phyloP scores from a whole-genome alignment of 495 filamentous ascomycete genomes.

The Penicillium bialowiezense region DNA sequence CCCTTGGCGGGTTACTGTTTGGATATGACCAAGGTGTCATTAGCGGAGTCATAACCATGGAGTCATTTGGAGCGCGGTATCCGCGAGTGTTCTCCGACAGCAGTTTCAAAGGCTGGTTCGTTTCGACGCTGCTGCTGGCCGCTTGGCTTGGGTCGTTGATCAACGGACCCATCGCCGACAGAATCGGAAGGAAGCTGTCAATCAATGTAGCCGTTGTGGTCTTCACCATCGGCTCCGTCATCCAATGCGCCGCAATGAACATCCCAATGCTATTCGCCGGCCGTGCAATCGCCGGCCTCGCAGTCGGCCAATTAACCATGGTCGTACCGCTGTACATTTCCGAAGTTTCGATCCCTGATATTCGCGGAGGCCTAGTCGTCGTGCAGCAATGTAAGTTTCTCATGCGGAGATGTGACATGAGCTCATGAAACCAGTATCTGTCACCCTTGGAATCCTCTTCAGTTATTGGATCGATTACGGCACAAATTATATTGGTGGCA shows the following conservation, averaged over 20 bases:
- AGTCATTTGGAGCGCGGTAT: conserved; percentile 52
- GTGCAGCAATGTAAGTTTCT: conserved; percentile 61
- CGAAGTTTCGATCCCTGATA: conserved; percentile 51
- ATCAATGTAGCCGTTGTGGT: conserved; percentile 69
- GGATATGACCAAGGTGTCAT: conserved; percentile 42
- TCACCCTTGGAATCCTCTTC: conserved; percentile 79
- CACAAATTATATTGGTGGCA: conserved; percentile 41
- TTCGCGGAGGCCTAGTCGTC: conserved; percentile 70
- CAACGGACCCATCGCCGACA: conserved; percentile 73
- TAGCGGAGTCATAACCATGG: conserved; percentile 43
- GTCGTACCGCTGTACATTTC: conserved; percentile 45
- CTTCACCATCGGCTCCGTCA: conserved; percentile 73
- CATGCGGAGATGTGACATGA: background rate
- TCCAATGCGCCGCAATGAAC: conserved; percentile 58
- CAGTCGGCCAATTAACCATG: conserved; percentile 37
- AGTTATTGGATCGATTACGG: conserved; percentile 81
- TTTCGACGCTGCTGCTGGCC: conserved; percentile 76
- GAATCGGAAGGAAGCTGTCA: conserved; percentile 68
- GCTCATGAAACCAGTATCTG: conserved; percentile 50
- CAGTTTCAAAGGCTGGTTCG: conserved; percentile 73
- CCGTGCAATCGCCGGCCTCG: conserved; percentile 66
- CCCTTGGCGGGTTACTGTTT: conserved; percentile 59
- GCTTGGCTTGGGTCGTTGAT: conserved; percentile 78
- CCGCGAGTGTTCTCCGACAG: conserved; percentile 59
- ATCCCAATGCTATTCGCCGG: conserved; percentile 68